A percentile compares a stretch with the other conserved stretches of the same genome.
These are phyloP conservation scores for Cryptococcus floricola DNA, from an alignment of 1,284 basidiomycete genomes.

Conservation along the genomic window DNA sequence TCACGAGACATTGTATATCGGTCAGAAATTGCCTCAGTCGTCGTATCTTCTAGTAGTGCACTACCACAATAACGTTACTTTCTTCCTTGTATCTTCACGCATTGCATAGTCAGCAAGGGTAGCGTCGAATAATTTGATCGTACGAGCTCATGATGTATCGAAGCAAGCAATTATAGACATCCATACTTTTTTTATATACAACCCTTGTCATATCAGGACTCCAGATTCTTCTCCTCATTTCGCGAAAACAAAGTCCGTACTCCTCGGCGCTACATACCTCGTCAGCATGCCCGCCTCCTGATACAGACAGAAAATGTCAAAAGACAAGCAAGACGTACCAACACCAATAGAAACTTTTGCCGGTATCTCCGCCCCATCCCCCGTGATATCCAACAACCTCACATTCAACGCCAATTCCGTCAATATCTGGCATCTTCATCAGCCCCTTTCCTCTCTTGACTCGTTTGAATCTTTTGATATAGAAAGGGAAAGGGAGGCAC, in stretches of 20 bases:
- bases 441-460: not conserved
- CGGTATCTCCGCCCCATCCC: conserved; percentile 88
- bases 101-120: no score
- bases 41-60: no score
- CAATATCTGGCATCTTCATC: conserved; percentile 49
- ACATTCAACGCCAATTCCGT: conserved; percentile 94
- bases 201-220: no score
- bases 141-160: no score
- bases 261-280: conserved; percentile 64
- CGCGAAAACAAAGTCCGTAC: conserved; percentile 84
- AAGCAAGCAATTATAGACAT: no score
- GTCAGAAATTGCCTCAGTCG: no score
- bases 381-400: conserved; percentile 83
- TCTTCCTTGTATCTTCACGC: no score
- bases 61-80: no score
- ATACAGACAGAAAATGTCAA: not conserved
- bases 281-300: conserved; percentile 21
- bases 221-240: conserved; percentile 14
- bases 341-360: conserved; percentile 30
- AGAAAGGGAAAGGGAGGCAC: conserved; percentile 27
- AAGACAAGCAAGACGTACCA: conserved; percentile 17
- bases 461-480: conserved; percentile 20
- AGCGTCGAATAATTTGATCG: no score
- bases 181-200: no score
- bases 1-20: no score